Evolutionary conservation across 2,329 filamentous ascomycete genomes (phyloP).

Genomic region (Fusarium xyrophilum): DNA sequence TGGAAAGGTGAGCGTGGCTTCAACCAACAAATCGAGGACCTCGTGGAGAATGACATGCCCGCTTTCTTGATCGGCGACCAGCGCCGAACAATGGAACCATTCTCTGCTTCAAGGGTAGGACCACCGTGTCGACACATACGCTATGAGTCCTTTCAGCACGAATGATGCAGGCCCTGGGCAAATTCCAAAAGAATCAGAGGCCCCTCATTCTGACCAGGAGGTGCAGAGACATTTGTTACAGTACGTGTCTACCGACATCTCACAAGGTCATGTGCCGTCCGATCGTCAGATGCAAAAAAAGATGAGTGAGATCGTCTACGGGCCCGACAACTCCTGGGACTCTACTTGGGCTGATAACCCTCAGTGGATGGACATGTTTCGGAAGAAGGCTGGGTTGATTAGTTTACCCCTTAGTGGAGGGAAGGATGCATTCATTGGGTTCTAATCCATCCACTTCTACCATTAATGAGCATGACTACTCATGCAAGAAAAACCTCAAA

Average conservation of each 20-base stretch:
- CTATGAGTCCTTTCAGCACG: rapidly evolving
- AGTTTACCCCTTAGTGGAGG: not conserved
- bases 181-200: rapidly evolving
- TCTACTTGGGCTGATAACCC: not conserved
- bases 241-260: not conserved
- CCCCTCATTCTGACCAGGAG: not conserved
- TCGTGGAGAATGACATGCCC: not conserved
- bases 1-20: not conserved
- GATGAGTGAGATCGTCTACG: not conserved
- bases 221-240: not conserved
- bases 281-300: not conserved
- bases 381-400: not conserved
- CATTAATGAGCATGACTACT: too few species aligned
- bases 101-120: not conserved
- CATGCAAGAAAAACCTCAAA: too few species aligned
- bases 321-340: not conserved
- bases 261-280: not conserved
- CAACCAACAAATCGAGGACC: rapidly evolving
- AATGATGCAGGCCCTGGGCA: not conserved
- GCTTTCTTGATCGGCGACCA: not conserved
- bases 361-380: not conserved
- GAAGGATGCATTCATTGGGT: not conserved
- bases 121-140: rapidly evolving
- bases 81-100: not conserved
- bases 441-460: not conserved